These are phyloP conservation scores for Exophiala oligosperma DNA, from an alignment of 2,329 filamentous ascomycete genomes.

Conservation along the genomic window DNA sequence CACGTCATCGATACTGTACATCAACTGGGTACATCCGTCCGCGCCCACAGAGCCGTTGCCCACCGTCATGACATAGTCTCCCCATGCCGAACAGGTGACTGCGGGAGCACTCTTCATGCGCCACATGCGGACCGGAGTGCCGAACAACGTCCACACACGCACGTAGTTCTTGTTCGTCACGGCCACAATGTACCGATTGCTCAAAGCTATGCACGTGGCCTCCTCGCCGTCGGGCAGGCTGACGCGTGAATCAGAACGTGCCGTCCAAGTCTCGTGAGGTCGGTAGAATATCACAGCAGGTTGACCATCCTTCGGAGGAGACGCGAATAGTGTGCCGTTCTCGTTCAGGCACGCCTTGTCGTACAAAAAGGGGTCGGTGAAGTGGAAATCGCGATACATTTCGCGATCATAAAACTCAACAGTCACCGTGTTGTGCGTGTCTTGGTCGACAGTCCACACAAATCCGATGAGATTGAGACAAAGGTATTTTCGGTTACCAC, in stretches of 20 bases:
- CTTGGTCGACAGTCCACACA: slow-evolving; percentile 96
- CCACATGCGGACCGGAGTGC: slow-evolving; percentile 84
- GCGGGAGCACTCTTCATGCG: slow-evolving; percentile 86
- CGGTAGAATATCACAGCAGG: slow-evolving; percentile 91
- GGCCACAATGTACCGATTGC: slow-evolving; percentile 86
- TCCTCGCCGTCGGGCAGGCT: slow-evolving; percentile 84
- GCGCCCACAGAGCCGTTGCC: slow-evolving; percentile 84
- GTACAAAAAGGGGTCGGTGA: slow-evolving; percentile 93
- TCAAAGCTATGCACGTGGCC: slow-evolving; percentile 84
- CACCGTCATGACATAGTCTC: slow-evolving; percentile 93
- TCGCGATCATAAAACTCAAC: slow-evolving; percentile 98
- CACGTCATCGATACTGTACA: slow-evolving; percentile 93
- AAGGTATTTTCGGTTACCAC: slow-evolving; percentile 88
- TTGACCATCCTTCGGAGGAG: slow-evolving; percentile 51
- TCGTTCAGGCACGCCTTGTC: slow-evolving; percentile 88
- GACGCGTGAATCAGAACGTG: slow-evolving; percentile 85
- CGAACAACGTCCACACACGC: slow-evolving; percentile 88
- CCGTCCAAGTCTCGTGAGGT: slow-evolving; percentile 95
- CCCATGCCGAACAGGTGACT: slow-evolving; percentile 90
- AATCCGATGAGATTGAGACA: slow-evolving; percentile 92
- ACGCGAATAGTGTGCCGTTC: slow-evolving; percentile 30
- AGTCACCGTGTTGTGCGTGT: slow-evolving; percentile 88
- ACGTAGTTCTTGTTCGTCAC: slow-evolving; percentile 87
- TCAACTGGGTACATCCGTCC: slow-evolving; percentile 73
- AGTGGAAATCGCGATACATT: slow-evolving; percentile 90